A percentile compares a stretch with the other conserved stretches of the same genome.
These are phyloP conservation scores for Epicoccum nigrum DNA, from an alignment of 2,329 filamentous ascomycete species.

Conservation along the genomic window DNA sequence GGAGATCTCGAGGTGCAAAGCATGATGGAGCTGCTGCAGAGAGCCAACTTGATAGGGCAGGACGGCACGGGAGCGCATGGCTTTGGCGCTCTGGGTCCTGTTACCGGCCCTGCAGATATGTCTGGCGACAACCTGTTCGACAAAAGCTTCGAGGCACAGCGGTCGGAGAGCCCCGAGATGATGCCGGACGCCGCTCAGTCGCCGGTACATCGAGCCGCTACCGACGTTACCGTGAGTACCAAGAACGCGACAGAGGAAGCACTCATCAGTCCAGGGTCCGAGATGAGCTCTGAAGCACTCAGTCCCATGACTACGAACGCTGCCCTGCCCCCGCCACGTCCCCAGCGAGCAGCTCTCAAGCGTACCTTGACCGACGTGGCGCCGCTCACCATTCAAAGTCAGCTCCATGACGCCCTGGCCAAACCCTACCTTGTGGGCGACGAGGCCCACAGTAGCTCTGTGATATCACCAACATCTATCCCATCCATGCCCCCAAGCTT, in stretches of 20 bases:
- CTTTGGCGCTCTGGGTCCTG: conserved; percentile 63
- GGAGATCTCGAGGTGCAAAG: conserved; percentile 87
- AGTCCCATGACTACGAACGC: conserved; percentile 24
- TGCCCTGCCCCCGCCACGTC: conserved; percentile 31
- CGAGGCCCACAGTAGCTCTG: conserved; percentile 50
- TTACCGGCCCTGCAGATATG: conserved; percentile 79
- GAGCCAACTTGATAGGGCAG: conserved; percentile 77
- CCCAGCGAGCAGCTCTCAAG: conserved; percentile 70
- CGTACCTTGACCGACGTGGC: conserved; percentile 86
- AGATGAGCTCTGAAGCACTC: conserved; percentile 30
- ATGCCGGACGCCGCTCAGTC: conserved; percentile 36
- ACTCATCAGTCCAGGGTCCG: conserved; percentile 27
- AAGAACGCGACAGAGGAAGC: conserved; percentile 19
- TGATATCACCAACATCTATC: conserved; percentile 56
- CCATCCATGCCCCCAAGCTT: conserved; percentile 45
- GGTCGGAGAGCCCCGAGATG: conserved; percentile 53
- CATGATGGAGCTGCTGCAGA: conserved; percentile 86
- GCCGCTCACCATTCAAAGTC: conserved; percentile 76
- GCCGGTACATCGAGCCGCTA: conserved; percentile 22
- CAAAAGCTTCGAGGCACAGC: conserved; percentile 70
- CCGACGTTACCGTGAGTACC: conserved; percentile 15
- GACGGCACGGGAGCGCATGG: conserved; percentile 63
- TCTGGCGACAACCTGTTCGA: conserved; percentile 85
- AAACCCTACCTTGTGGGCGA: conserved; percentile 75
- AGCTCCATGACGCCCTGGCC: conserved; percentile 82